Percentiles rank a stretch among this genome's conserved stretches.
Evolutionary conservation across 2,329 filamentous ascomycete genomes (phyloP).

Genomic region (Thermomyces lanuginosus): DNA sequence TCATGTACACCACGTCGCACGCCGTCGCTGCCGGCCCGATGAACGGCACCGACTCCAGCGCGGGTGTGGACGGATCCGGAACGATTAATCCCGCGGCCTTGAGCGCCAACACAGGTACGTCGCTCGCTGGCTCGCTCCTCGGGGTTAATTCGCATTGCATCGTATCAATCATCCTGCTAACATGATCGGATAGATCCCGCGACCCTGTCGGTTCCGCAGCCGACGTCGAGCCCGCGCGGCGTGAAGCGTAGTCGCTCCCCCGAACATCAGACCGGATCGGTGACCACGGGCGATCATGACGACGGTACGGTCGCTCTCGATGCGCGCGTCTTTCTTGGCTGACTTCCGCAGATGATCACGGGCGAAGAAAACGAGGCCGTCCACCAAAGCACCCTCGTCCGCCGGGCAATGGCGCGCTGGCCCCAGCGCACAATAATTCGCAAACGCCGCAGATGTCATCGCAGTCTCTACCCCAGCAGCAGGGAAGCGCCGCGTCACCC

Average conservation of each 20-base stretch:
- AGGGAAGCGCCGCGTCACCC: slow-evolving; percentile 33
- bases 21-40: slow-evolving; percentile 43
- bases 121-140: slow-evolving; percentile 16
- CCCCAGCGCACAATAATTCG: slow-evolving; percentile 15
- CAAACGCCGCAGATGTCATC: slow-evolving; percentile 27
- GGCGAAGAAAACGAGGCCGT: slow-evolving; percentile 34
- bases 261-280: slow-evolving; percentile 46
- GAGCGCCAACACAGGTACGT: slow-evolving; percentile 58
- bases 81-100: slow-evolving; percentile 84
- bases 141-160: not conserved
- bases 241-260: slow-evolving; percentile 68
- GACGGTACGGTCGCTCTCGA: slow-evolving; percentile 49
- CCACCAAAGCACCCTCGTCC: slow-evolving; percentile 33
- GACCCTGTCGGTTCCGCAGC: slow-evolving; percentile 35
- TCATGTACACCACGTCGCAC: slow-evolving; percentile 33
- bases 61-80: slow-evolving; percentile 53
- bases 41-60: slow-evolving; percentile 50
- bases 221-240: slow-evolving; percentile 46
- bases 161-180: slow-evolving; percentile 2
- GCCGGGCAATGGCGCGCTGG: slow-evolving; percentile 16
- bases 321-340: slow-evolving; percentile 17
- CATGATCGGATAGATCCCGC: no score
- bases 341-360: slow-evolving; percentile 20
- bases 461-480: slow-evolving; percentile 19
- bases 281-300: slow-evolving; percentile 44